Evolutionary conservation across 352 stramenopile genomes (phyloP), one percentile per base, ranked within the genome.

Genomic region (Phytophthora sp.): DNA sequence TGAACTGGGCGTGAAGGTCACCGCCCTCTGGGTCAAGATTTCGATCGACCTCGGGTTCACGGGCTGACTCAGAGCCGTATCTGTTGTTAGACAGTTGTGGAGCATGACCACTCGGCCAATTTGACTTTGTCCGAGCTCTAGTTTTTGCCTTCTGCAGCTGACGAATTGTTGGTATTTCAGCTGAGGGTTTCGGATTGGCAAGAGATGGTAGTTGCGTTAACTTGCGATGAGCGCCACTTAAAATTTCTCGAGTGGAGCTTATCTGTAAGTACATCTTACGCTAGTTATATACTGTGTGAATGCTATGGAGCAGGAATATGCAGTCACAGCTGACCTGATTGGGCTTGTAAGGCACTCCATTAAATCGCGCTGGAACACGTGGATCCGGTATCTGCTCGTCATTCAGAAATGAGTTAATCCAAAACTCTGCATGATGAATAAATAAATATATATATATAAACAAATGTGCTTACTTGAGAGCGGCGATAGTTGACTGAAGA

Each of bases 301-400:
- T 5, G 16, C 24, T 11, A 27, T 26, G 16, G 26, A 51, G 23
- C 21, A 31, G 16, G 7, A 26, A 21, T 45, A 13, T 44, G 13
- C 2, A 15, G n/a, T 30, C 24, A 7, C 21, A 35, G 18, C 45
- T 52, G n/a, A 90, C 76, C 51, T 88, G 71, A 47, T 78, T 88
- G 24, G 73, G 66, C 31, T 63, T 79, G 57, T 84, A 90, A n/a
- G 82, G 77, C 27, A 90, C 58, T 24, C 76, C 76, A 26, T 90
- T 90, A 63, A 88, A 88, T 33, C 82, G 65, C 7, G 82, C 82
- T 18, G 82, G 82, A 5, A 90, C 44, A 49, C 89, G 72, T 12
- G 79, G 82, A 30, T 90, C 82, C 9, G 73, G 75, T 1, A 56
- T 77, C 77, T 86, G 50, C 6, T 16, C 27, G 12, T 26, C 44